Conservation (phyloP, 352 stramenopile species). For the Globisporangium camurandrum region DNA sequence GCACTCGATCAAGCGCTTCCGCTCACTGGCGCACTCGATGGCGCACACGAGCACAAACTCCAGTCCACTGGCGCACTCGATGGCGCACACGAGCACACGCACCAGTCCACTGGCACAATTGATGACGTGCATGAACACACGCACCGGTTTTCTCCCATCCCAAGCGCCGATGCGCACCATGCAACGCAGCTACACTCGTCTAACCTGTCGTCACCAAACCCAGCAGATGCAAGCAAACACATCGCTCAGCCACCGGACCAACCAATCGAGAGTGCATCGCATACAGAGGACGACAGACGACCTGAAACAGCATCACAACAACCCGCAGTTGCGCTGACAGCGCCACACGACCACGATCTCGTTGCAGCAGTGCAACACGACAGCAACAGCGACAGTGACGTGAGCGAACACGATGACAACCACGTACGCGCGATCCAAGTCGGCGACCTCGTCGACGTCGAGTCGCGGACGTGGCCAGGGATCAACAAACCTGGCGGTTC, state of each 20-base stretch:
- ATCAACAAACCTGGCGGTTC: slow-evolving; percentile 83
- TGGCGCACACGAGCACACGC: no score
- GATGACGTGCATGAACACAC: no score
- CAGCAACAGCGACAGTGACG: not conserved
- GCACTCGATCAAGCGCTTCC: no score
- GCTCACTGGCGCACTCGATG: no score
- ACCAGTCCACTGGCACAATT: no score
- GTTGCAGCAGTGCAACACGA: not conserved
- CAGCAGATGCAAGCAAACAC: not conserved
- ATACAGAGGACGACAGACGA: not conserved
- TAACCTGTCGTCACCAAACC: not conserved
- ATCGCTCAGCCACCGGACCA: not conserved
- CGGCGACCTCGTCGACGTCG: slow-evolving; percentile 47
- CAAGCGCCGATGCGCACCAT: no score
- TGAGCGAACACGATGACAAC: slow-evolving; percentile 1
- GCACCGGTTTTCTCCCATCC: no score
- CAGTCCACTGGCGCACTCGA: no score
- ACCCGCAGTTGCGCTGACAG: not conserved
- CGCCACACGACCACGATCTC: not conserved
- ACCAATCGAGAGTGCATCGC: no score
- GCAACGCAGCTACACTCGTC: no score
- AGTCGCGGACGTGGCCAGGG: slow-evolving; percentile 74
- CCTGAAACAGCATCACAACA: not conserved
- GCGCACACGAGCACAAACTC: no score
- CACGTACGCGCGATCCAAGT: slow-evolving; percentile 20